Evolutionary conservation across 202 grass and related monocot genomes (phyloP).

Genomic region (Schoenoplectus tabernaemontani): DNA sequence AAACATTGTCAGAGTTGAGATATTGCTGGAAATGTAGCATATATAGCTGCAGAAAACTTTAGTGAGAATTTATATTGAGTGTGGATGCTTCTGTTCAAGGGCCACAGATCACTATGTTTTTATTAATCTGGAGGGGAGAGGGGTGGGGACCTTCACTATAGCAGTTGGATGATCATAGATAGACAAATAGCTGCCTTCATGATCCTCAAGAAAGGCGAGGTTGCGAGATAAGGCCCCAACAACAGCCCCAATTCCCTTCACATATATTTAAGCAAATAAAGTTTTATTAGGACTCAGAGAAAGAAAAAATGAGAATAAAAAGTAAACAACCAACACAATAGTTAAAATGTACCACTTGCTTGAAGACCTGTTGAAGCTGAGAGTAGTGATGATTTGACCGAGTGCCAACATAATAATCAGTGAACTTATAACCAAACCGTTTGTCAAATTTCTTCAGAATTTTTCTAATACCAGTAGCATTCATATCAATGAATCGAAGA

Average conservation of each 20-base stretch:
- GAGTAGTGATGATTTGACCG: constrained; percentile 87
- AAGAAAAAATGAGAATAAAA: constrained; percentile 1
- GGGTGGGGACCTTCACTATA: constrained; percentile 42
- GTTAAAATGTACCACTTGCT: constrained; percentile 75
- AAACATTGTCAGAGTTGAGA: background rate
- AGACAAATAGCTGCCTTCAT: constrained; percentile 62
- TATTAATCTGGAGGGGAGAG: background rate
- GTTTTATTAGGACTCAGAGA: background rate
- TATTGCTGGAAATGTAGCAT: background rate
- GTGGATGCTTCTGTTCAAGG: background rate
- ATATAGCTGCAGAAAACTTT: background rate
- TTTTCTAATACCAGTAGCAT: constrained; percentile 86
- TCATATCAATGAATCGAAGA: constrained; percentile 72
- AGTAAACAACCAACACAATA: background rate
- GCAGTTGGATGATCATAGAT: constrained; percentile 78
- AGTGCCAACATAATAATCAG: constrained; percentile 84
- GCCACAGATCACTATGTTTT: background rate
- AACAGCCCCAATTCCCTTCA: constrained; percentile 76
- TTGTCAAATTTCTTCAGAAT: constrained; percentile 97
- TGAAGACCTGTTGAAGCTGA: constrained; percentile 91
- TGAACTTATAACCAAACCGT: constrained; percentile 70
- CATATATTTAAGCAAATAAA: constrained; percentile 20
- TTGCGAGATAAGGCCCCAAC: constrained; percentile 81
- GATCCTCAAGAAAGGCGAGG: constrained; percentile 67
- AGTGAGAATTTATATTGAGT: background rate